Evolutionary conservation across 2,329 filamentous ascomycete genomes (phyloP).

Genomic region (Drechslera avenae): DNA sequence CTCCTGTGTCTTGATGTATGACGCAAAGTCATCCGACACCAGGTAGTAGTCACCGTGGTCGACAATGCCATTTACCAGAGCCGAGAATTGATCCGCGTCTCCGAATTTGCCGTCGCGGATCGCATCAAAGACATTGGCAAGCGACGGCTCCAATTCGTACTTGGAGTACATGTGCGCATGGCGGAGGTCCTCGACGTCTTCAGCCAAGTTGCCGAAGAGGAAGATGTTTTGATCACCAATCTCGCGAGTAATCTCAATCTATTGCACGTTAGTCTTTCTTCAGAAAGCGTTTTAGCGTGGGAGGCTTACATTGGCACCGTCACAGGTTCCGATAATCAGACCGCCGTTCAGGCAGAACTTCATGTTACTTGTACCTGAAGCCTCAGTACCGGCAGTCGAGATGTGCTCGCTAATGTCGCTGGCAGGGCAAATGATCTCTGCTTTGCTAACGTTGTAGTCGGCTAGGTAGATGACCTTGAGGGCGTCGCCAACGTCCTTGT

Average conservation of each 20-base stretch:
- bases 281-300: not conserved
- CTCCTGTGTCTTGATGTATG: constrained; percentile 87
- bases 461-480: constrained; percentile 97
- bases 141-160: constrained; percentile 75
- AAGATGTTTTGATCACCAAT: constrained; percentile 98
- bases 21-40: constrained; percentile 95
- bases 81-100: constrained; percentile 75
- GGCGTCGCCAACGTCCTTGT: constrained; percentile 87
- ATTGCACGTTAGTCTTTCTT: constrained; percentile 1
- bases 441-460: constrained; percentile 99
- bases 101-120: constrained; percentile 85
- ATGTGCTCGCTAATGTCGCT: constrained; percentile 98
- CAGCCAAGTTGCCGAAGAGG: constrained; percentile 93
- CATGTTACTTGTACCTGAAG: constrained; percentile 94
- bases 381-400: constrained; percentile 93
- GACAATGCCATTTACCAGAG: constrained; percentile 80
- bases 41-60: constrained; percentile 98
- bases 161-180: constrained; percentile 85
- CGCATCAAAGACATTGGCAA: constrained; percentile 79
- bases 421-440: constrained; percentile 92
- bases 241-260: constrained; percentile 97
- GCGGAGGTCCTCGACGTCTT: constrained; percentile 95
- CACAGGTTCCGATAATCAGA: constrained; percentile 95
- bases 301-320: constrained; percentile 86
- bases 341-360: constrained; percentile 98